Base-by-base conservation (phyloP, 2,329 filamentous ascomycete genomes). In the Cercospora zeae-maydis region DNA sequence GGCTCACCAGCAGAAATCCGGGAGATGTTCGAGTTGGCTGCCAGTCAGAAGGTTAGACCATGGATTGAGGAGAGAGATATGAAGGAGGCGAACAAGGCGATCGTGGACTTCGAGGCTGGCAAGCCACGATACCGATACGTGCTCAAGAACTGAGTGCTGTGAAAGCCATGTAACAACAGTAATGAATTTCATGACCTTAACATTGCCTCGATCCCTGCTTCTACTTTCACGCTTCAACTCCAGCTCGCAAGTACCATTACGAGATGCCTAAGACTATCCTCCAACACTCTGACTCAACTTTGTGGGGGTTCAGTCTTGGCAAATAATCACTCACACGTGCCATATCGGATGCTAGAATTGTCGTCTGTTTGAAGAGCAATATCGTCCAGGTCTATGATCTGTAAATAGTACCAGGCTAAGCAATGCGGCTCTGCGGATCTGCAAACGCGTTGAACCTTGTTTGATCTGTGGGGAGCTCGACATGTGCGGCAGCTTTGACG, bases 11-110 rank as follows among this genome's bases (percentile, higher is more conserved):
- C 71, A 52, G 83, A 88, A 68, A 87, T 88, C 61, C 74, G 79
- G 51, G 82, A 86, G 69, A 88, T 88, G 86, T 70, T 89, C 60
- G 69, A 82, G 61, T 79, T 88, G 63, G 86, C 83, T 5, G 84
- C 79, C 0, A 80, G 86, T 62, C 82, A 86, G 75, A 79, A 81
- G 4, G 76, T 88, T 27, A 80, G 82, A 74, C 80, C 85, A 1
- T 85, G 83, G 82, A 82, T 91, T 37, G 84, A 92, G 79, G 80
- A 80, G 72, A 77, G 82, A 39, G 79, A 81, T 0, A 80, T 89
- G 79, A 82, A 79, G 72, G 81, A 85, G 14, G 83, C 82, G 1
- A 88, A 88, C 73, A 70, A 82, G 72, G 79, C 79, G 3, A 74
- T 88, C 14, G 68, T 86, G 21, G 84, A 87, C 62, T 81, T 88